Evolutionary conservation across 129 eudicot species (phyloP).

Genomic region (Tanacetum coccineum): DNA sequence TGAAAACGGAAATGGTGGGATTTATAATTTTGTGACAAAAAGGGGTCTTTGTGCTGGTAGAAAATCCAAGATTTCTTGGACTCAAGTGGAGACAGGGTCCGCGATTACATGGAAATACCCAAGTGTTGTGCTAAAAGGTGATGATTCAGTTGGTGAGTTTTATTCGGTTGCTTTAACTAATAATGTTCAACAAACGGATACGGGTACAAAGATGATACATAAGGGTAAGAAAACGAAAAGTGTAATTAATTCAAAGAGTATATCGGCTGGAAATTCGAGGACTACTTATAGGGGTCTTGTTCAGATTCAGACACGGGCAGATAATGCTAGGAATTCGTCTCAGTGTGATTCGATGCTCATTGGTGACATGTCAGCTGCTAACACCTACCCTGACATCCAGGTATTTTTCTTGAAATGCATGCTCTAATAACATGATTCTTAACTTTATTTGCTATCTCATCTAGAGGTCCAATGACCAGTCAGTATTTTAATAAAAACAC

Average conservation of each 20-base stretch:
- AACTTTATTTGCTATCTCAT: slow-evolving; percentile 2
- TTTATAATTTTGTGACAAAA: slow-evolving; percentile 86
- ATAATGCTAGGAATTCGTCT: slow-evolving; percentile 81
- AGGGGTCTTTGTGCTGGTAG: slow-evolving; percentile 91
- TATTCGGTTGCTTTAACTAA: slow-evolving; percentile 96
- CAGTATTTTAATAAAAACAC: background rate
- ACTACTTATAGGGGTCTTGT: slow-evolving; percentile 93
- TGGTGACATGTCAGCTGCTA: slow-evolving; percentile 87
- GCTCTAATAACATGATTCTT: slow-evolving; percentile 6
- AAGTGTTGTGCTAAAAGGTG: slow-evolving; percentile 92
- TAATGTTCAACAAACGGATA: slow-evolving; percentile 91
- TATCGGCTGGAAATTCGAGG: slow-evolving; percentile 91
- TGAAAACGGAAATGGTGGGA: slow-evolving; percentile 87
- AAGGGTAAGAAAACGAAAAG: slow-evolving; percentile 96
- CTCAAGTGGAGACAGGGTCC: slow-evolving; percentile 98
- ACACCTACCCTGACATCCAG: slow-evolving; percentile 96
- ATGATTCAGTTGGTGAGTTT: slow-evolving; percentile 89
- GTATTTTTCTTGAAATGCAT: slow-evolving; percentile 31
- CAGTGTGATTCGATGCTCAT: slow-evolving; percentile 99
- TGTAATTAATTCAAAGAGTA: slow-evolving; percentile 89
- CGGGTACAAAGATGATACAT: slow-evolving; percentile 98
- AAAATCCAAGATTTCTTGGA: slow-evolving; percentile 97
- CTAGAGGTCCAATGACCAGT: background rate
- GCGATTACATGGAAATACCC: slow-evolving; percentile 99
- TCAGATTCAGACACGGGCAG: slow-evolving; percentile 78